Conservation (phyloP, 1,139 yeast species). For the Hyphopichia burtonii region DNA sequence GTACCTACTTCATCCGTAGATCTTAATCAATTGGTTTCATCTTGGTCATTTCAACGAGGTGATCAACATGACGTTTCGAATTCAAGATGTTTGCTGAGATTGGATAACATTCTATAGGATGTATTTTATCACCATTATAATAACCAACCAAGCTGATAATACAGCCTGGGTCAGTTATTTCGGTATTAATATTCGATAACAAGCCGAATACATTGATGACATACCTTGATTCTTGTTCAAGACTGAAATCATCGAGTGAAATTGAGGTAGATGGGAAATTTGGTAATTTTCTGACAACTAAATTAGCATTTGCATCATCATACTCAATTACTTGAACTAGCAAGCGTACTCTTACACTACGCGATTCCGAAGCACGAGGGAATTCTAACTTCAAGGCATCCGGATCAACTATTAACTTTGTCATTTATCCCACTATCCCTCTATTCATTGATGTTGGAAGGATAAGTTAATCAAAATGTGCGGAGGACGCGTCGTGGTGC, state of each 20-base stretch:
- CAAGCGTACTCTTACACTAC: constrained; percentile 23
- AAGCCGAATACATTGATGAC: background rate
- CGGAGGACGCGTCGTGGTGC: background rate
- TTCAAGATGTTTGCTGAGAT: background rate
- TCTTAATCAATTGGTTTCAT: background rate
- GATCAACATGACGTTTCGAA: background rate
- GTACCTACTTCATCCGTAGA: too few species aligned
- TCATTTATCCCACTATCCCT: constrained; percentile 26
- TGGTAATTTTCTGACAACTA: constrained; percentile 13
- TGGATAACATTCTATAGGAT: constrained; percentile 14
- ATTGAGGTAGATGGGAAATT: constrained; percentile 6
- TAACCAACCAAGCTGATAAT: constrained; percentile 7
- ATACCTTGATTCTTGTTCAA: background rate
- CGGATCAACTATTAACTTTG: constrained; percentile 30
- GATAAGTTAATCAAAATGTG: too few species aligned
- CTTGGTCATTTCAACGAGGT: background rate
- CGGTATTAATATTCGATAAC: background rate
- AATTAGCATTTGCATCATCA: constrained; percentile 8
- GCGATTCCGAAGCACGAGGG: constrained; percentile 22
- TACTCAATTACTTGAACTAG: constrained; percentile 30
- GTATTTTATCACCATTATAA: constrained; percentile 8
- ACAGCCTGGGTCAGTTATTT: constrained; percentile 4
- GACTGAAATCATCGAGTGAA: background rate
- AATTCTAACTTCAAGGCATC: constrained; percentile 15
- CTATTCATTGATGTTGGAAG: too few species aligned